Evolutionary conservation across 768 basidiomycete species (phyloP), one percentile per base, ranked within the genome.

Genomic region (Paxillus involutus): DNA sequence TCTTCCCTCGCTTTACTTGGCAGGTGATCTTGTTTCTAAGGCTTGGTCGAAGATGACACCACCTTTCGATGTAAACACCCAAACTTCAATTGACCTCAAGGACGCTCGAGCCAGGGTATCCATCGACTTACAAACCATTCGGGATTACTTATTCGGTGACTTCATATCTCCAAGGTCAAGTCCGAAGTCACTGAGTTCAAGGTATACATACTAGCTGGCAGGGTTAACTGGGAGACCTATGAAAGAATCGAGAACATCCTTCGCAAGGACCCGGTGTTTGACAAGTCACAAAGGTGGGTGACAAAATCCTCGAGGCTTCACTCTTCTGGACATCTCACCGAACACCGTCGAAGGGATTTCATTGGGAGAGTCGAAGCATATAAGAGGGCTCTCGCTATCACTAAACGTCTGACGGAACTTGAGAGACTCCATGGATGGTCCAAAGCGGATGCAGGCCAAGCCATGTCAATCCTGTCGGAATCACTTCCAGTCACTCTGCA

Each of bases 331-430:
- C 33, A 24, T 35, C 17, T 51, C 21, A 45, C 21, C 19, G 21
- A 21, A 49, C 42, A 29, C n/a, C 44, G 40, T 13, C 58, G 13
- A 51, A 86, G 86, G 51, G 73, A 80, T 4, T 87, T 83, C 61
- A 72, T 85, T 64, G 76, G 77, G 13, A 78, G 86, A 50, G 75
- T 77, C 0, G 83, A 89, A 49, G 72, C 75, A 11, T 85, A 85
- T 59, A 71, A 77, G 17, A 79, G 80, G 3, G 85, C 77, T 0
- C 69, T 87, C 12, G 67, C 71, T 0, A 77, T 86, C 63, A 79
- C 75, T 2, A 82, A 81, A 49, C 76, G 83, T 16, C 59, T 89
- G 9, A 77, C 75, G 47, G 87, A 88, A 61, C 67, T 90, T n/a
- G 73, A 77, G 56, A 76, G 81, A 48, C 56, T 70, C 3, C 77